Percentiles rank a stretch among this genome's conserved stretches.
Conservation (phyloP, 2,329 filamentous ascomycete genomes). For the Aspergillus aculeatinus region DNA sequence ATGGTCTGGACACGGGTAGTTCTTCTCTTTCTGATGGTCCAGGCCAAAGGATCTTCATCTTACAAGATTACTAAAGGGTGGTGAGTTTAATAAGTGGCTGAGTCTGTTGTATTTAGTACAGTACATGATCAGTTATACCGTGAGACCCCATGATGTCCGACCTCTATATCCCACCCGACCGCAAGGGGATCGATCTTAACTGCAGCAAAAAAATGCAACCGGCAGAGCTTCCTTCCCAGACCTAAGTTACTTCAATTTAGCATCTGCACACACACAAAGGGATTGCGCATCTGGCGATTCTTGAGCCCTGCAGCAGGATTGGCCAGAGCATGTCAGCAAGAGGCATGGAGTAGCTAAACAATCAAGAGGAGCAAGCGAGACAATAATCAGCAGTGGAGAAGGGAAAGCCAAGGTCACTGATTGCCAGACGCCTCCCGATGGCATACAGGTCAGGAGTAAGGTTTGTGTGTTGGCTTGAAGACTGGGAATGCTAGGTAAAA, state of each 20-base stretch:
- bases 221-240: too few species aligned
- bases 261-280: too few species aligned
- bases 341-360: neutral
- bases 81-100: neutral
- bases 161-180: too few species aligned
- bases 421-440: neutral
- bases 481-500: neutral
- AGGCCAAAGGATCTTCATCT: constrained; percentile 20
- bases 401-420: neutral
- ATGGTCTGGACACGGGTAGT: constrained; percentile 9
- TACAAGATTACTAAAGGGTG: constrained; percentile 13
- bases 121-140: neutral
- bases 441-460: neutral
- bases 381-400: neutral
- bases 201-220: too few species aligned
- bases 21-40: constrained; percentile 10
- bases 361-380: neutral
- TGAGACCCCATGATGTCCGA: neutral
- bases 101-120: neutral
- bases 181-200: too few species aligned
- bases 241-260: too few species aligned
- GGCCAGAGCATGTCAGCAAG: too few species aligned
- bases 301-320: too few species aligned
- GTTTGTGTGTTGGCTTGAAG: neutral
- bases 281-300: too few species aligned